These are phyloP conservation scores for Solanum chacoense DNA, from an alignment of 305 asterid species.

Conservation along the genomic window DNA sequence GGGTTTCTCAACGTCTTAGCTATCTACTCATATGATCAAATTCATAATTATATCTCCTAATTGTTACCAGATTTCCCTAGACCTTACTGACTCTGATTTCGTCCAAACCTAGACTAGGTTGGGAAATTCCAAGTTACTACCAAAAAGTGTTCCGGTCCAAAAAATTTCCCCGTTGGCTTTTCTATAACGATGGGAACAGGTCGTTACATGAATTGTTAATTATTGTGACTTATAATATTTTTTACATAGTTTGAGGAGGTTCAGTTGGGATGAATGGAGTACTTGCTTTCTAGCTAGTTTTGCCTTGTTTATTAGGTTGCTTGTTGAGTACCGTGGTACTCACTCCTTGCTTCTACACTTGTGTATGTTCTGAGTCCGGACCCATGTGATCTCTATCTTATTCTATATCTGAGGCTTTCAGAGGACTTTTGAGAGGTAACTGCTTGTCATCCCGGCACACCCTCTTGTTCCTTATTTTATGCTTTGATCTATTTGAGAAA, in stretches of 20 bases:
- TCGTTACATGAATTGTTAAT: too few relatives aligned
- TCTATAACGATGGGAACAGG: too few relatives aligned
- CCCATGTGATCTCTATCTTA: neutral
- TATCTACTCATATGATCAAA: too few relatives aligned
- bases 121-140: too few relatives aligned
- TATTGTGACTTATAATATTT: too few relatives aligned
- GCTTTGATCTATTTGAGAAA: neutral
- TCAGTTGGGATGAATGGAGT: neutral
- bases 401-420: neutral
- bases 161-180: rapidly evolving
- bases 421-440: neutral
- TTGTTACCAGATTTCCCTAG: too few relatives aligned
- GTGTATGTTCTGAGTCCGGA: neutral
- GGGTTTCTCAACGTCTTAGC: too few relatives aligned
- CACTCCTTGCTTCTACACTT: neutral
- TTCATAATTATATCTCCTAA: too few relatives aligned
- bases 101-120: too few relatives aligned
- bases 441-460: neutral
- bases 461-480: neutral
- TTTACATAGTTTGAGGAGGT: neutral
- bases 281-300: neutral
- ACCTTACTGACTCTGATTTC: too few relatives aligned
- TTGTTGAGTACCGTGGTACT: neutral
- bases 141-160: rapidly evolving
- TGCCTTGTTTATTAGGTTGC: neutral